Conservation (phyloP, 345 rosid genomes). For the Melaleuca alternifolia region DNA sequence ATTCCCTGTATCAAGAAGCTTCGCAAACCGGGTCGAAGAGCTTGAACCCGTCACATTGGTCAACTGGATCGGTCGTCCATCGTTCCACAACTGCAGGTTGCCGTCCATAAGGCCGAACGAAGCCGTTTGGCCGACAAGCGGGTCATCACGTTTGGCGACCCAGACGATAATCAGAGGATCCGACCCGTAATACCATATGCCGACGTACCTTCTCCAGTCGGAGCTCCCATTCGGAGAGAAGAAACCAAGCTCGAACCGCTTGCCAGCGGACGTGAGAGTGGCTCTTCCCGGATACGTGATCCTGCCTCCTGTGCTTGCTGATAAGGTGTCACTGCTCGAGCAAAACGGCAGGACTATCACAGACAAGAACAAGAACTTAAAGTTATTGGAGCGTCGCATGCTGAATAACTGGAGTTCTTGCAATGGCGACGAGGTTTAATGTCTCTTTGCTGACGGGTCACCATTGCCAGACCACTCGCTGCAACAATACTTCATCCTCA, state of each 20-base stretch:
- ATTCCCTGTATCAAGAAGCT: conserved; percentile 11
- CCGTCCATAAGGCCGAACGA: conserved; percentile 14
- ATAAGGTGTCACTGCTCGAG: conserved; percentile 4
- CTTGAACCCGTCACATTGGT: background rate
- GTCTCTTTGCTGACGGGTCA: background rate
- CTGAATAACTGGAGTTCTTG: background rate
- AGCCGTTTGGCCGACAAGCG: conserved; percentile 1
- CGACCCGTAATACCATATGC: conserved; percentile 27
- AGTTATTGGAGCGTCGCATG: background rate
- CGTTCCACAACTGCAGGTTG: background rate
- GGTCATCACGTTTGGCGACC: conserved; percentile 34
- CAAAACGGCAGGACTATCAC: background rate
- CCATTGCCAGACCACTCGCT: background rate
- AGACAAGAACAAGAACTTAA: background rate
- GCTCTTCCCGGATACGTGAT: background rate
- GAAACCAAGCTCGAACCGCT: conserved; percentile 24
- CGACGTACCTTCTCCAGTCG: conserved; percentile 18
- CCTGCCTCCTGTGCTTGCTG: background rate
- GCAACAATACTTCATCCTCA: background rate
- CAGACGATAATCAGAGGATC: conserved; percentile 22
- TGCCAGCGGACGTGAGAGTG: conserved; percentile 16
- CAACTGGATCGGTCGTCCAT: background rate
- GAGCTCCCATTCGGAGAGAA: background rate
- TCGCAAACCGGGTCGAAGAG: conserved; percentile 8
- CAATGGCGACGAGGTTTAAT: background rate